Evolutionary conservation across 2,329 filamentous ascomycete species (phyloP), one percentile per base, ranked within the genome.

Genomic region (Raffaelea ambrosiae): DNA sequence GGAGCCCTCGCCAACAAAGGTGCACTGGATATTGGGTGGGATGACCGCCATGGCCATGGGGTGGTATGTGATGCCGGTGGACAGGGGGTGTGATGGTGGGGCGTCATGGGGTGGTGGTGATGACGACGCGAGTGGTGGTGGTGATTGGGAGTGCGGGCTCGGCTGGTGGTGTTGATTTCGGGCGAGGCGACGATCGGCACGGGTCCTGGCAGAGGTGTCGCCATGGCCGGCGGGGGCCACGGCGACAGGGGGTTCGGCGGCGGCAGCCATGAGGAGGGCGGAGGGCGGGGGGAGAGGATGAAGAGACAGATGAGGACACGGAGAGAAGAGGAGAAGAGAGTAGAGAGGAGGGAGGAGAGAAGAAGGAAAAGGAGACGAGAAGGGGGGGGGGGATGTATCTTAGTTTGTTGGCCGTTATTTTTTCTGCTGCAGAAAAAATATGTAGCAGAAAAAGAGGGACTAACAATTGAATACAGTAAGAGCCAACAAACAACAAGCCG

Each of bases 1-100:
- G 22, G 84, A 82, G 19, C 86, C 86, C 63, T 91, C 86, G 18
- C 73, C 75, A 19, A 79, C 64, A 48, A 49, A 50, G 18, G 14
- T 44, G 33, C 43, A 78, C 67, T 43, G 55, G 54, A 35, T 31
- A 2, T 16, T 21, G 3, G 29, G 10, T 2, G 48, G 46, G 22
- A 51, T 39, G 11, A 47, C 44, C 13, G n/a, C 33, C 4, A 49
- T 31, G 43, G 26, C 29, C 41, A 35, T 21, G 22, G 23, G 21
- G 14, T 23, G 40, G 14, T 38, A 16, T 40, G 7, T 29, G 20
- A 14, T 3, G 18, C 8, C 10, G 29, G 41, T 16, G 33, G 5
- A 4, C 20, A 20, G 21, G 33, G 18, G 14, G 13, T 5, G 35
- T n/a, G 14, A n/a, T 38, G 35, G 16, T 19, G 14, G 16, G 18